A percentile compares a stretch with the other conserved stretches of the same genome.
Evolutionary conservation across 306 rosid genomes (phyloP).

Genomic region (Vigna nakashimae): DNA sequence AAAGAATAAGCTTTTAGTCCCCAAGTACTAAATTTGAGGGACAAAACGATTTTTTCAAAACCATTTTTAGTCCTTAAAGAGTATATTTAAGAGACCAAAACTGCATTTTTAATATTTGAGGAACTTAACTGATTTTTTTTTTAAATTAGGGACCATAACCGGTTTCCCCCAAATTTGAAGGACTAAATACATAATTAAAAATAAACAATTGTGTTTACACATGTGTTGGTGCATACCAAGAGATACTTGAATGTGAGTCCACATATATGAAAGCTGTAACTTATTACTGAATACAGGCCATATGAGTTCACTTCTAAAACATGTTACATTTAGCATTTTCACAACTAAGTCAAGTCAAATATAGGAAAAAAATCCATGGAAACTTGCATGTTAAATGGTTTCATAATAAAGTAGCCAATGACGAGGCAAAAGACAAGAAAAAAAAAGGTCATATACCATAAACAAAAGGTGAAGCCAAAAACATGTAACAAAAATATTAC

Average conservation of each 20-base stretch:
- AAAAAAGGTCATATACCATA: background rate
- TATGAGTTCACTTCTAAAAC: constrained; percentile 11
- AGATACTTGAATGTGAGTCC: constrained; percentile 4
- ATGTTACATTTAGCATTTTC: constrained; percentile 9
- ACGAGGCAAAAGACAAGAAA: background rate
- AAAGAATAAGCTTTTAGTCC: too few relatives aligned
- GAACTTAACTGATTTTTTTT: too few relatives aligned
- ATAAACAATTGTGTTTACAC: too few relatives aligned
- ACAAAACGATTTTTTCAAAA: too few relatives aligned
- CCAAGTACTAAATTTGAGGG: too few relatives aligned
- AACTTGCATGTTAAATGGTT: constrained; percentile 35
- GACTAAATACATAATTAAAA: too few relatives aligned
- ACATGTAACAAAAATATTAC: constrained; percentile 11
- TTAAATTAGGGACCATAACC: too few relatives aligned
- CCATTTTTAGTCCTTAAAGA: too few relatives aligned
- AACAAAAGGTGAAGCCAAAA: constrained; percentile 25
- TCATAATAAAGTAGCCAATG: background rate
- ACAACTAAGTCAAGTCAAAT: background rate
- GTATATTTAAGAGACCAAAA: too few relatives aligned
- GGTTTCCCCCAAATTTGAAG: too few relatives aligned
- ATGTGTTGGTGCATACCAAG: constrained; percentile 4
- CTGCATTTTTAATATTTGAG: too few relatives aligned
- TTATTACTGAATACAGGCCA: too few relatives aligned
- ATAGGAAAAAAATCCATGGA: constrained; percentile 4
- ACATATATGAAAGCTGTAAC: background rate